Conservation (phyloP, 768 basidiomycete species). For the Suillus discolor region DNA sequence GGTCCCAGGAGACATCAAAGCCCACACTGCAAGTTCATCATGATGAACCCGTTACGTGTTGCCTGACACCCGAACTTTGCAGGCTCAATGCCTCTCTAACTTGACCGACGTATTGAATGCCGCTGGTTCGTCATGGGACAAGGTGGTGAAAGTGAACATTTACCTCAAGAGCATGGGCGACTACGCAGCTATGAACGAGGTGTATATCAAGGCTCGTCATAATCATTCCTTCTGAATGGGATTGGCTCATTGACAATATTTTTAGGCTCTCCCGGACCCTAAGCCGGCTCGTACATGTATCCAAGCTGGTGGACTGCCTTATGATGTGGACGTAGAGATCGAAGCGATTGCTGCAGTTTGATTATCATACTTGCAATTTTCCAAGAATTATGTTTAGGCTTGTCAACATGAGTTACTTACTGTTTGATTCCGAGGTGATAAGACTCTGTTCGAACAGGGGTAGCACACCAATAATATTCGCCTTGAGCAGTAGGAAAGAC, state of each 20-base stretch:
- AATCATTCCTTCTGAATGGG: neutral
- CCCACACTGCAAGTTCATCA: slow-evolving; percentile 51
- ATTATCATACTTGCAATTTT: neutral
- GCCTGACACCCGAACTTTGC: slow-evolving; percentile 5
- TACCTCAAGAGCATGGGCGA: slow-evolving; percentile 64
- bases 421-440: neutral
- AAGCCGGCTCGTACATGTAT: slow-evolving; percentile 80
- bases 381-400: neutral
- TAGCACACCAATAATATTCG: neutral
- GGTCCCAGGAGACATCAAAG: slow-evolving; percentile 58
- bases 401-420: neutral
- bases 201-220: slow-evolving; percentile 51
- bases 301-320: slow-evolving; percentile 68
- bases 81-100: slow-evolving; percentile 62
- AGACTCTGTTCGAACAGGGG: neutral
- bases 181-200: slow-evolving; percentile 57
- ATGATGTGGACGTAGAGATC: slow-evolving; percentile 74
- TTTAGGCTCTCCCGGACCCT: slow-evolving; percentile 48
- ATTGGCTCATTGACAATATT: slow-evolving; percentile 8
- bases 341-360: slow-evolving; percentile 59
- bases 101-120: slow-evolving; percentile 54
- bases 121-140: slow-evolving; percentile 62
- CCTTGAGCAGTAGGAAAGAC: neutral
- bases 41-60: neutral
- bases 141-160: slow-evolving; percentile 58